Evolutionary conservation across 2,329 filamentous ascomycete genomes (phyloP), one percentile per base, ranked within the genome.

Genomic region (Capronia americana): DNA sequence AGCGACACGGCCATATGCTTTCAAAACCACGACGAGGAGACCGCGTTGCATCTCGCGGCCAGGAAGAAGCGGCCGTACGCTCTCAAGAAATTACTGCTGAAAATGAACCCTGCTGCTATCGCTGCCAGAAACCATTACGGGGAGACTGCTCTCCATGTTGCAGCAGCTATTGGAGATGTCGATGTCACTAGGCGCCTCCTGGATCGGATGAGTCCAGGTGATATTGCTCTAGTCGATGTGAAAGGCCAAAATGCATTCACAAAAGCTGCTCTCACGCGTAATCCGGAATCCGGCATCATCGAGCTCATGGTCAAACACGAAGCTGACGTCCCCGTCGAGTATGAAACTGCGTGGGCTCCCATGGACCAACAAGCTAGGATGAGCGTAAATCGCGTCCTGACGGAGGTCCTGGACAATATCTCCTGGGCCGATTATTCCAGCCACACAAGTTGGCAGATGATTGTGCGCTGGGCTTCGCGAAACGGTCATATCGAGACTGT

Each of bases 1-100:
- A 50, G 46, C n/a, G 46, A 50, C 11, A 17, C 7, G n/a, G 46
- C 46, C n/a, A 50, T 20, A 50, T 50, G 46, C 23, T 50, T 8
- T n/a, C 46, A 50, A n/a, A 50, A 50, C 46, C 10, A 50, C n/a
- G 46, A 50, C n/a, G 46, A n/a, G 10, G 46, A 50, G 46, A 50
- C 46, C 10, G 46, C 46, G 17, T 50, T 50, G 46, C 46, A 50
- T 24, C 23, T 50, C n/a, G 46, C 46, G 2, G 46, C 46, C 12
- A 20, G 46, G 23, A 50, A 24, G 11, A 24, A 14, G 46, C 46
- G n/a, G 11, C n/a, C n/a, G 2, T 20, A 50, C 46, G 3, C 17
- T 20, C n/a, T 50, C n/a, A 50, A 24, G 23, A 24, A 50, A 17
- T 24, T 50, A 23, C 46, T 50, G 46, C 46, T 20, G 46, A 50